A percentile compares a stretch with the other conserved stretches of the same genome.
These are phyloP conservation scores for Yarrowia divulgata DNA, from an alignment of 805 yeast species.

Conservation along the genomic window DNA sequence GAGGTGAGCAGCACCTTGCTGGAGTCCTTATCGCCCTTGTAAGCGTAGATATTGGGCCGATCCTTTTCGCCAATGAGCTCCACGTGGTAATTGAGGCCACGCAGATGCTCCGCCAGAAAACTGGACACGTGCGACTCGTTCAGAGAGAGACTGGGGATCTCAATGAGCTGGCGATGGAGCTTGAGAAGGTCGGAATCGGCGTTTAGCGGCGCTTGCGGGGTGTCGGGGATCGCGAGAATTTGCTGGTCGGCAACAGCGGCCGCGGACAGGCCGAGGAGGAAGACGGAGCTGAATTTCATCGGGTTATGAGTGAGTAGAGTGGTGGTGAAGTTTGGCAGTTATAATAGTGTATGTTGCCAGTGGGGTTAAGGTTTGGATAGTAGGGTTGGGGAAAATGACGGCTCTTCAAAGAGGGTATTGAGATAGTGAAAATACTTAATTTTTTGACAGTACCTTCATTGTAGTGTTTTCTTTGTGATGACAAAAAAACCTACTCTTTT, in stretches of 20 bases:
- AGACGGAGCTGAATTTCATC: slow-evolving; percentile 15
- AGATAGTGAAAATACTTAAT: too few relatives aligned
- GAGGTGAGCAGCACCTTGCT: slow-evolving; percentile 63
- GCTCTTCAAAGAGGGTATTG: background rate
- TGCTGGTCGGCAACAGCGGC: slow-evolving; percentile 7
- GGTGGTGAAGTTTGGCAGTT: background rate
- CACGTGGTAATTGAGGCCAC: slow-evolving; percentile 59
- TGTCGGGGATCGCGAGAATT: background rate
- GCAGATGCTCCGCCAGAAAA: slow-evolving; percentile 54
- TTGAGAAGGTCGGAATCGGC: background rate
- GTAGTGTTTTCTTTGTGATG: too few relatives aligned
- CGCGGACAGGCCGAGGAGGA: background rate
- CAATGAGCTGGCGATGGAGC: slow-evolving; percentile 52
- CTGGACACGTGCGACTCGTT: slow-evolving; percentile 50
- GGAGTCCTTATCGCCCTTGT: slow-evolving; percentile 55
- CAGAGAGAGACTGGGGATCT: slow-evolving; percentile 51
- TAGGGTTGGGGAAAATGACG: background rate
- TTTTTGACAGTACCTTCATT: background rate
- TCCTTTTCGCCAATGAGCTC: slow-evolving; percentile 53
- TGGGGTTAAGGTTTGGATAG: background rate
- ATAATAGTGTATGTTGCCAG: background rate
- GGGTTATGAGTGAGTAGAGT: background rate
- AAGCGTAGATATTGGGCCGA: slow-evolving; percentile 65
- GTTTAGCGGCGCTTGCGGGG: background rate
- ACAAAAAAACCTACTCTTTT: too few relatives aligned